Evolutionary conservation across 257 asterid species (phyloP), one percentile per base, ranked within the genome.

Genomic region (Fraxinus cuspidata): DNA sequence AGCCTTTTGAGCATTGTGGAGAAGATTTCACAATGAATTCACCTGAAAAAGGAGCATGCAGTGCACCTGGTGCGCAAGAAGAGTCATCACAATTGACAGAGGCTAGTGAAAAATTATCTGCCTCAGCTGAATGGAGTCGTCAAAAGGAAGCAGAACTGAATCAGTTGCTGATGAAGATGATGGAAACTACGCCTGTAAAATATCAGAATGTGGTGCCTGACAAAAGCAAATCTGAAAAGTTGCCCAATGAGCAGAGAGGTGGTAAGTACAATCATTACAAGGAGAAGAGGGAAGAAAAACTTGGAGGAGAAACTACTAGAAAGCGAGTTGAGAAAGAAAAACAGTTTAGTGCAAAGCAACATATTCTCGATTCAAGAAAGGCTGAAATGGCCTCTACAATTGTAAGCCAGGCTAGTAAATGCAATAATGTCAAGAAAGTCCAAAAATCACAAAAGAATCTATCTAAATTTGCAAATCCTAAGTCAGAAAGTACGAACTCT

Each of bases 81-180:
- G 94, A 86, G 79, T 78, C 80, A 18, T 78, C 76, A 78, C 85
- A 82, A 79, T 44, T 87, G 35, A 81, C 75, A 74, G 93, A 80
- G 29, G 82, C 60, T 75, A 71, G 75, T 79, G 92, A 89, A 79
- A 88, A 83, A 71, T 34, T 83, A 83, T 82, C 77, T 78, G 79
- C 84, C 75, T 92, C 97, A 25, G 93, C 92, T 44, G 97, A 94
- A 85, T 96, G 99, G 99, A 86, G 88, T 83, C 92, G 90, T 35
- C 94, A 91, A 83, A 94, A 91, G 86, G 98, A 96, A 88, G 97
- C 94, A 77, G 98, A 96, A 82, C 85, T 93, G 47, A 88, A 92
- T 74, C 96, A 96, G 84, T 82, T 93, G 84, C 83, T 96, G 70
- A 88, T 81, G 84, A 92, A 91, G 88, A 96, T 96, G 99, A 89